phyloP scores from a whole-genome alignment of 192 early-diverging fungal species.

The Lunasporangiospora selenospora region DNA sequence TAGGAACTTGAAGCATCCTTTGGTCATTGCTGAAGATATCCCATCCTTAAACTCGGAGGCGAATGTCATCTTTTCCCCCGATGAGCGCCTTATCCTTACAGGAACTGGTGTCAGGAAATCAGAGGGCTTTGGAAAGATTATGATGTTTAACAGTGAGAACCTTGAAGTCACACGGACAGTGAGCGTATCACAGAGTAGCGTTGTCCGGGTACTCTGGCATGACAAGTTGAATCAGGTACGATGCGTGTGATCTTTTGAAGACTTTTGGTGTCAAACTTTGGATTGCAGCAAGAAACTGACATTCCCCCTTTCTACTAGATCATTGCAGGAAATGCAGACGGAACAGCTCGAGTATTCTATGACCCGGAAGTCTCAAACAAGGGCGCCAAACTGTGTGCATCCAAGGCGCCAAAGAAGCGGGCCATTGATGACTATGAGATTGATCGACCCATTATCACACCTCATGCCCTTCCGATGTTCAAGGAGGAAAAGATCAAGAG shows the following conservation, averaged over 20 bases:
- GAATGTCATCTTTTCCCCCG: slow-evolving; percentile 86
- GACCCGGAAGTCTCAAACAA: slow-evolving; percentile 67
- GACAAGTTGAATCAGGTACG: slow-evolving; percentile 76
- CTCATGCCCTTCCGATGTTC: slow-evolving; percentile 90
- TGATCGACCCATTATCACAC: slow-evolving; percentile 82
- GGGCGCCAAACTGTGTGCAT: slow-evolving; percentile 76
- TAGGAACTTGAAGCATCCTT: slow-evolving; percentile 72
- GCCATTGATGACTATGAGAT: slow-evolving; percentile 69
- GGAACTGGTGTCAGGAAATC: slow-evolving; percentile 74
- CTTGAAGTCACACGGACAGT: slow-evolving; percentile 60
- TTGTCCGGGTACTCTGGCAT: slow-evolving; percentile 87
- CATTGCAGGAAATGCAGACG: slow-evolving; percentile 77
- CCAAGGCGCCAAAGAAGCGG: slow-evolving; percentile 69
- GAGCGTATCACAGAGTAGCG: slow-evolving; percentile 64
- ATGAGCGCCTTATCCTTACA: slow-evolving; percentile 78
- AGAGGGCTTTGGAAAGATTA: slow-evolving; percentile 67
- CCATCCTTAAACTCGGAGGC: slow-evolving; percentile 73
- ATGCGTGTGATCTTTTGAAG: background rate
- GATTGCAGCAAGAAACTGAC: too few relatives aligned
- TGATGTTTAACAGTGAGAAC: slow-evolving; percentile 69
- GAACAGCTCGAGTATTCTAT: slow-evolving; percentile 79
- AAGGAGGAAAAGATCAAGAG: slow-evolving; percentile 68
- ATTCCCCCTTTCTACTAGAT: slow-evolving; percentile 65
- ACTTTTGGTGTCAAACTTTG: background rate
- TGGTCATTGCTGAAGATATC: slow-evolving; percentile 62